phyloP scores from a whole-genome alignment of 805 yeast genomes.

The Yamadazyma scolyti region DNA sequence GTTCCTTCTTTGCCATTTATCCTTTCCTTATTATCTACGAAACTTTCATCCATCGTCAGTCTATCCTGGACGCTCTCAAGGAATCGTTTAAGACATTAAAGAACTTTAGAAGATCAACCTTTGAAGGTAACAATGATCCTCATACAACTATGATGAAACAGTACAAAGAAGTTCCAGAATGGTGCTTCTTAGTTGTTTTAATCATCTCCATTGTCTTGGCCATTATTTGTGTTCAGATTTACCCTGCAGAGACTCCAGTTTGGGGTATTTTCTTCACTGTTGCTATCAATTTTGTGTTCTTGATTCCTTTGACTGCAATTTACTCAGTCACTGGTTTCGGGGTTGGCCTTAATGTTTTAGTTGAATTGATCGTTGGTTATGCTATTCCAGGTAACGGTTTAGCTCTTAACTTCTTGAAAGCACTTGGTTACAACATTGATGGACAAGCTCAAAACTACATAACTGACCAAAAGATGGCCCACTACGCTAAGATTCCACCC shows the following conservation, averaged over 20 bases:
- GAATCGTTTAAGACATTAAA: conserved; percentile 8
- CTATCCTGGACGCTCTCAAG: conserved; percentile 14
- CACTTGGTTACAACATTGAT: conserved; percentile 53
- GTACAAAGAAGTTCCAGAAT: conserved; percentile 32
- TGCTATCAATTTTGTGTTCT: conserved; percentile 26
- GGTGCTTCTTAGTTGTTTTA: conserved; percentile 21
- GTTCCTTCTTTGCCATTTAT: conserved; percentile 23
- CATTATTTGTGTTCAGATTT: conserved; percentile 25
- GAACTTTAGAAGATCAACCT: conserved; percentile 36
- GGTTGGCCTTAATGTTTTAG: conserved; percentile 30
- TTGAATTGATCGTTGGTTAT: conserved; percentile 32
- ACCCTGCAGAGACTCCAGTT: conserved; percentile 30
- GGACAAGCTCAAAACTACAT: conserved; percentile 53
- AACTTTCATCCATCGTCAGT: conserved; percentile 18
- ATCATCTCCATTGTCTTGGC: conserved; percentile 24
- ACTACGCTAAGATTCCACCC: conserved; percentile 58
- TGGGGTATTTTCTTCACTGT: conserved; percentile 26
- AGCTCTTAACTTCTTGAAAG: conserved; percentile 47
- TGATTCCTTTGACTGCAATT: conserved; percentile 24
- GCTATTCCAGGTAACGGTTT: conserved; percentile 32
- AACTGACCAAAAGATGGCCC: conserved; percentile 57
- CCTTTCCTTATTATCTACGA: conserved; percentile 40
- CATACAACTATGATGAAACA: conserved; percentile 27
- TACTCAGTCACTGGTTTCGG: conserved; percentile 25
- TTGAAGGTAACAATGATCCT: conserved; percentile 29